Evolutionary conservation across 768 basidiomycete genomes (phyloP), one percentile per base, ranked within the genome.

Genomic region (Coprinopsis cinerea): DNA sequence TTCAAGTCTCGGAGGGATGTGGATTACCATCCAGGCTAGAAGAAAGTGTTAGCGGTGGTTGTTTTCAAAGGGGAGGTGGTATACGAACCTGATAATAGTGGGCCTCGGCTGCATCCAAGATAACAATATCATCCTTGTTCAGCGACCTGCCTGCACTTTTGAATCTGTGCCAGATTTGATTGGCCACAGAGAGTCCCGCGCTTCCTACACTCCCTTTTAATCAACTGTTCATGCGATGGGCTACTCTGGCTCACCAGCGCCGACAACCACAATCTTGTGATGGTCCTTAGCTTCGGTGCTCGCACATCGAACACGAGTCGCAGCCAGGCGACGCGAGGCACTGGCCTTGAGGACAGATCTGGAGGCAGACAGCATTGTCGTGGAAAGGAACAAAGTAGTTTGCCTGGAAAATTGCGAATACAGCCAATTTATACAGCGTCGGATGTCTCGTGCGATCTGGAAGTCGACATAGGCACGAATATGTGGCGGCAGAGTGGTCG

Each of bases 91-190:
- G 85, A 68, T 95, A 97, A 64, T 90, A 80, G 67, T 97, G 94
- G 44, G 79, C 78, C 52, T 85, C 74, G 20, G 89, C 81, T 15
- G 78, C 79, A 61, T 98, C 95, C 26, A 96, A 67, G 48, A 98
- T 85, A 4, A 81, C 89, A 40, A 98, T 81, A 63, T 97, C 94
- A 20, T 82, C 88, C 17, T 73, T 64, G 35, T 74, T 78, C 30
- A 96, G 64, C 24, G 77, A 64, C 55, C 84, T 83, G 7, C 83
- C 85, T 37, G 84, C 82, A 11, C 74, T 70, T 55, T 76, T 75
- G 64, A 96, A 92, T 25, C 83, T 76, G 58, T 91, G 72, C 63
- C 85, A 89, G 40, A 98, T 81, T 67, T 97, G 93, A 56, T 88
- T 85, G 30, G 94, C 92, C 28, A 86, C 85, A 34, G 82, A 77